Evolutionary conservation across 2,329 filamentous ascomycete species (phyloP).

Genomic region (Hypoxylon sp.): DNA sequence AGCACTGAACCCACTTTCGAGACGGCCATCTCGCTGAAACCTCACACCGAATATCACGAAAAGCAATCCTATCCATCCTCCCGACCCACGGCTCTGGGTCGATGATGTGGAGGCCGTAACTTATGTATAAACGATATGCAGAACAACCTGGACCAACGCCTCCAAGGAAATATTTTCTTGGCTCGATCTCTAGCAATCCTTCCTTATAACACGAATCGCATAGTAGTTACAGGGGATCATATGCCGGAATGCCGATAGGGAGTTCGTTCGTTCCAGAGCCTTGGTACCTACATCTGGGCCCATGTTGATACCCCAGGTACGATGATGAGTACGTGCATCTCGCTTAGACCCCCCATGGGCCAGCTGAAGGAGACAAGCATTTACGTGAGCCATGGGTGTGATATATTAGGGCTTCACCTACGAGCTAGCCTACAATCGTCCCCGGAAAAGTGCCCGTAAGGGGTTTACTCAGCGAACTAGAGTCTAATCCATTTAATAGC

Average conservation of each 20-base stretch:
- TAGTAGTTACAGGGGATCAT: constrained; percentile 20
- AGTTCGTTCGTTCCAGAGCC: constrained; percentile 20
- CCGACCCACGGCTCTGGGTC: constrained; percentile 18
- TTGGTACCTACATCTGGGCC: constrained; percentile 15
- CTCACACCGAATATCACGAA: constrained; percentile 10
- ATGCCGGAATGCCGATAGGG: constrained; percentile 17
- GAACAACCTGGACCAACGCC: background rate
- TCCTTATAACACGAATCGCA: constrained; percentile 11
- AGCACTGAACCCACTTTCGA: constrained; percentile 22
- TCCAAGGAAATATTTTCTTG: constrained; percentile 7
- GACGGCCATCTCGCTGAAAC: constrained; percentile 17
- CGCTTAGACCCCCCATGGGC: background rate
- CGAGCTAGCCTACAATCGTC: background rate
- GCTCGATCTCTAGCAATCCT: constrained; percentile 15
- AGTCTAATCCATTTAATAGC: background rate
- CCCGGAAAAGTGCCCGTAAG: background rate
- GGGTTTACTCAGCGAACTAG: background rate
- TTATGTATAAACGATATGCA: constrained; percentile 27
- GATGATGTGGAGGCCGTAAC: constrained; percentile 8
- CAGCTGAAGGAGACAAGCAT: constrained; percentile 24
- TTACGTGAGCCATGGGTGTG: background rate
- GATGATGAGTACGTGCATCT: constrained; percentile 3
- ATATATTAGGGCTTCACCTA: constrained; percentile 3
- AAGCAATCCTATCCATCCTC: constrained; percentile 18
- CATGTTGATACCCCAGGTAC: constrained; percentile 7